phyloP scores from a whole-genome alignment of 306 rosid species.

The Vachellia pachyceras region DNA sequence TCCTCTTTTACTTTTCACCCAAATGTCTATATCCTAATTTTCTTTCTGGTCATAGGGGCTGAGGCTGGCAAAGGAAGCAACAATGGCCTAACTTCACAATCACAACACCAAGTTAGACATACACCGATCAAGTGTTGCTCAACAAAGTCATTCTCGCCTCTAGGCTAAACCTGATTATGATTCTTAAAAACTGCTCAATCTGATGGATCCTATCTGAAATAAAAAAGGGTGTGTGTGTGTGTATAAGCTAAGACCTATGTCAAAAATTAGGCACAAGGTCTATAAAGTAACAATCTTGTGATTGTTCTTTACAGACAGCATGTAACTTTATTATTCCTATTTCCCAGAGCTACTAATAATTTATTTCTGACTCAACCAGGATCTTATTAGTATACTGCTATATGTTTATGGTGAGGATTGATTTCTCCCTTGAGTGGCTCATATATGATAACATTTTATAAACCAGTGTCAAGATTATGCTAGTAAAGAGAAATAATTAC shows the following conservation, averaged over 20 bases:
- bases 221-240: neutral
- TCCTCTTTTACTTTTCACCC: neutral
- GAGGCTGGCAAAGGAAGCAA: conserved; percentile 31
- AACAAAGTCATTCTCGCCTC: neutral
- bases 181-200: neutral
- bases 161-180: neutral
- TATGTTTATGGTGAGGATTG: neutral
- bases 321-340: neutral
- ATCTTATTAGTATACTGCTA: neutral
- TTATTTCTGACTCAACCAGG: neutral
- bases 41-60: conserved; percentile 34
- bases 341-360: neutral
- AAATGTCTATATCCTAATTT: neutral
- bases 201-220: neutral
- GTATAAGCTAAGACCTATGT: neutral
- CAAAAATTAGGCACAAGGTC: no score
- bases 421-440: neutral
- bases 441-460: no score
- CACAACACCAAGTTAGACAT: conserved; percentile 49
- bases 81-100: conserved; percentile 42
- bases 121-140: neutral
- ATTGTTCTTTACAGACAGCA: no score
- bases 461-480: no score
- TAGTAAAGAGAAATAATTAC: no score
- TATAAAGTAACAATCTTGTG: no score